phyloP scores from a whole-genome alignment of 2,329 filamentous ascomycete species.

The Setomelanomma holmii region DNA sequence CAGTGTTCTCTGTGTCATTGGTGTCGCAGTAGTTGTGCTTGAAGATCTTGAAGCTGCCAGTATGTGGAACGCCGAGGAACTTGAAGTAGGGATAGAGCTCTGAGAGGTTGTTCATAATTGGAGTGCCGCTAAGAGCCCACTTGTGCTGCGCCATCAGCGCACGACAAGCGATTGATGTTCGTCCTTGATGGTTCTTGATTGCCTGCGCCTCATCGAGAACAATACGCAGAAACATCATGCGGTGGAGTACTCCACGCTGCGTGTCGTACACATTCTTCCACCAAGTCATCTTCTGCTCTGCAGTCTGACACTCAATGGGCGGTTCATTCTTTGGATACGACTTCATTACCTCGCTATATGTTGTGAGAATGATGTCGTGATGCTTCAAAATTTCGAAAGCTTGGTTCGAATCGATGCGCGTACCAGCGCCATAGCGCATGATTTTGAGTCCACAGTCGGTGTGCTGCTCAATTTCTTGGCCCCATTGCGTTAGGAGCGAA shows the following conservation, averaged over 20 bases:
- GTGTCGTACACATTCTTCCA: slow-evolving; percentile 41
- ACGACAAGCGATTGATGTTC: slow-evolving; percentile 56
- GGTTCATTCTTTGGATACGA: slow-evolving; percentile 53
- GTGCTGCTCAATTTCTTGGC: slow-evolving; percentile 40
- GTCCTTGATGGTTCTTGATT: slow-evolving; percentile 59
- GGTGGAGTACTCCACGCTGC: slow-evolving; percentile 43
- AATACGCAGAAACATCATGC: slow-evolving; percentile 54
- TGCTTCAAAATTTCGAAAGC: slow-evolving; percentile 13
- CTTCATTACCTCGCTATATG: slow-evolving; percentile 50
- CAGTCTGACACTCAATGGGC: slow-evolving; percentile 46
- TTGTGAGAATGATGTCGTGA: slow-evolving; percentile 51
- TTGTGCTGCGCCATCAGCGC: slow-evolving; percentile 47
- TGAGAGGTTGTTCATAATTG: slow-evolving; percentile 44
- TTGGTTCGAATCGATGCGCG: slow-evolving; percentile 30
- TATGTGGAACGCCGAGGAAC: slow-evolving; percentile 52
- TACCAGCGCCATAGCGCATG: slow-evolving; percentile 36
- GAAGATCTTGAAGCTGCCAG: slow-evolving; percentile 52
- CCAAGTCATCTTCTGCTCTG: slow-evolving; percentile 50
- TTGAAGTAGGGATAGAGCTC: slow-evolving; percentile 53
- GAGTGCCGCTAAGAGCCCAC: slow-evolving; percentile 55
- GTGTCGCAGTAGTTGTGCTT: slow-evolving; percentile 53
- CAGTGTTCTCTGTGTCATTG: slow-evolving; percentile 34
- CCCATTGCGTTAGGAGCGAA: slow-evolving; percentile 52
- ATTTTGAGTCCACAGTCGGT: slow-evolving; percentile 24
- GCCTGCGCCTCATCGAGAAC: slow-evolving; percentile 65